These are phyloP conservation scores for Hemileccinum rubropunctum DNA, from an alignment of 768 basidiomycete species.

Conservation along the genomic window DNA sequence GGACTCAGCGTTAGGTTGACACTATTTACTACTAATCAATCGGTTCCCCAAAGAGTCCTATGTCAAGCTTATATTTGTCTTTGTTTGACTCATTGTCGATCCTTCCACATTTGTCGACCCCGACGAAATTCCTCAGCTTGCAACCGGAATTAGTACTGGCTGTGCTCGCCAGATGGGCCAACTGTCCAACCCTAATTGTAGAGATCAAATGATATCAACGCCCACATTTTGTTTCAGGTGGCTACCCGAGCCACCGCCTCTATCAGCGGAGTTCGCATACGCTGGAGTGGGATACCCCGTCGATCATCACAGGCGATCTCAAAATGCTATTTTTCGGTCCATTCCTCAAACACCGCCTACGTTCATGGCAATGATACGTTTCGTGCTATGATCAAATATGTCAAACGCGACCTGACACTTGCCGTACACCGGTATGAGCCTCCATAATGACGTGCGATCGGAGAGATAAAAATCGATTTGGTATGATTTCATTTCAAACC, in stretches of 20 bases:
- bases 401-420: constrained; percentile 2
- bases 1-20: too few relatives aligned
- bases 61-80: too few relatives aligned
- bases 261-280: constrained; percentile 4
- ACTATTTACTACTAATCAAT: too few relatives aligned
- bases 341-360: constrained; percentile 11
- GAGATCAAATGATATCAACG: too few relatives aligned
- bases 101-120: too few relatives aligned
- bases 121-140: too few relatives aligned
- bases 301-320: neutral
- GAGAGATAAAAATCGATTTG: neutral
- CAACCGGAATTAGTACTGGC: neutral
- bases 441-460: neutral
- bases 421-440: constrained; percentile 1
- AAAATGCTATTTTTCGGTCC: constrained; percentile 1
- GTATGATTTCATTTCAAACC: constrained; percentile 6
- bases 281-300: neutral
- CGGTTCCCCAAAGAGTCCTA: too few relatives aligned
- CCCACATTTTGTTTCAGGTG: constrained; percentile 11
- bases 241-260: neutral
- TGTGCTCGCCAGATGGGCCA: neutral
- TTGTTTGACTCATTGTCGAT: too few relatives aligned
- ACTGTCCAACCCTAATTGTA: neutral
- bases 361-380: neutral
- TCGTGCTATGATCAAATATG: constrained; percentile 3